Evolutionary conservation across 2,329 filamentous ascomycete species (phyloP).

Genomic region (Xenosphaeropsis pyriputrescens): DNA sequence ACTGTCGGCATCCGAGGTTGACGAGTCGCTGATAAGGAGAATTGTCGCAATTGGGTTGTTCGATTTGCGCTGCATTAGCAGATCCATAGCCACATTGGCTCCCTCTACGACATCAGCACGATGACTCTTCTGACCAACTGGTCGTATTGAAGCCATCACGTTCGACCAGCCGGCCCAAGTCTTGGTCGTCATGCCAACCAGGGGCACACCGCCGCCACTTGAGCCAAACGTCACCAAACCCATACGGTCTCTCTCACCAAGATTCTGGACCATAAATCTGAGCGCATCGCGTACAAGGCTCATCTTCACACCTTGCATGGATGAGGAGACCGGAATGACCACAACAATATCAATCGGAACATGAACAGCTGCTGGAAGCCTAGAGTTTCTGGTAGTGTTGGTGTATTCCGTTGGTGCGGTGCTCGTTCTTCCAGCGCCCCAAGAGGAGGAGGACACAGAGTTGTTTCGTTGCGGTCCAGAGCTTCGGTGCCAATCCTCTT

Average conservation of each 20-base stretch:
- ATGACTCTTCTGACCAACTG: conserved; percentile 91
- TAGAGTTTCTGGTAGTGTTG: conserved; percentile 32
- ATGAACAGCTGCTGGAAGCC: conserved; percentile 38
- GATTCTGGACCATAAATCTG: conserved; percentile 76
- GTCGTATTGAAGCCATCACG: conserved; percentile 73
- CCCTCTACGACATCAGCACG: conserved; percentile 95
- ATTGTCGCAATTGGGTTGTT: conserved; percentile 93
- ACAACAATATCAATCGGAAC: conserved; percentile 92
- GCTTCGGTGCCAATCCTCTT: conserved; percentile 69
- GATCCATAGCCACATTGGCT: conserved; percentile 94
- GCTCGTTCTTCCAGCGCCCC: conserved; percentile 64
- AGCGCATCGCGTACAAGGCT: conserved; percentile 84
- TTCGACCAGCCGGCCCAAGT: conserved; percentile 85
- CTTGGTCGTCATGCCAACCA: conserved; percentile 98
- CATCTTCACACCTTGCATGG: conserved; percentile 99
- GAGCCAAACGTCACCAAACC: conserved; percentile 94
- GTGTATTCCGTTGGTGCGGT: conserved; percentile 92
- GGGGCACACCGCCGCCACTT: conserved; percentile 78
- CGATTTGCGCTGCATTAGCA: conserved; percentile 94
- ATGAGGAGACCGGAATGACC: conserved; percentile 92
- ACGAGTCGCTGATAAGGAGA: conserved; percentile 92
- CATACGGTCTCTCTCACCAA: conserved; percentile 92
- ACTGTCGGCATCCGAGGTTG: conserved; percentile 83
- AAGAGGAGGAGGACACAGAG: conserved; percentile 67
- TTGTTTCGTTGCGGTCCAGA: conserved; percentile 53